A percentile compares a stretch with the other conserved stretches of the same genome.
Evolutionary conservation across 78 protist genomes (phyloP).

Genomic region (slime mould (Dictyostelium discoideum)): DNA sequence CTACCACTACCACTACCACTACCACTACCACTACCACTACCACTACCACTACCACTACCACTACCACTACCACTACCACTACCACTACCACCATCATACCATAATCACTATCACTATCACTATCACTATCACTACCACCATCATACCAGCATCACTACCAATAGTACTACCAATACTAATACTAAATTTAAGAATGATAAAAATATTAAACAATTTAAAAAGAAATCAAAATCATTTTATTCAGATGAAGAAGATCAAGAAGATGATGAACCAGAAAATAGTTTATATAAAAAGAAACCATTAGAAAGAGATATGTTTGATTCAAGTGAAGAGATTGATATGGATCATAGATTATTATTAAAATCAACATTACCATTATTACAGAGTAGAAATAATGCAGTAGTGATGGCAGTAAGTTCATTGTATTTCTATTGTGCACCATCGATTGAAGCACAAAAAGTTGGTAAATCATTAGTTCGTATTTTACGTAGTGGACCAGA

Average conservation of each 20-base stretch:
- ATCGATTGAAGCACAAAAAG: slow-evolving; percentile 79
- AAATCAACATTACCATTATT: slow-evolving; percentile 84
- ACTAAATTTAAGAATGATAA: slow-evolving; percentile 24
- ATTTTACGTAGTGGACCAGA: slow-evolving; percentile 85
- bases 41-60: no score
- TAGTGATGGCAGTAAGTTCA: slow-evolving; percentile 91
- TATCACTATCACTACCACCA: no score
- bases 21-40: no score
- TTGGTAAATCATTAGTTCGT: slow-evolving; percentile 91
- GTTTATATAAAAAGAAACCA: not conserved
- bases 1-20: no score
- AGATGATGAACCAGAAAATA: not conserved
- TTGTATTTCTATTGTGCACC: slow-evolving; percentile 95
- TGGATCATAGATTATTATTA: slow-evolving; percentile 94
- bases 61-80: no score
- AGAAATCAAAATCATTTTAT: slow-evolving; percentile 63
- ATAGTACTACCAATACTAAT: no score
- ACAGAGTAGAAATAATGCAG: slow-evolving; percentile 86
- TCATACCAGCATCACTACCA: no score
- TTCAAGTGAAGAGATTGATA: slow-evolving; percentile 85
- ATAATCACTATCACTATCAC: no score
- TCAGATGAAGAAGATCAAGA: slow-evolving; percentile 66
- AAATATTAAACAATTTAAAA: slow-evolving; percentile 33
- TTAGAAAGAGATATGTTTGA: not conserved
- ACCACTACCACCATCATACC: no score